Evolutionary conservation across 805 yeast genomes (phyloP).

Genomic region (Babjeviella inositovora): DNA sequence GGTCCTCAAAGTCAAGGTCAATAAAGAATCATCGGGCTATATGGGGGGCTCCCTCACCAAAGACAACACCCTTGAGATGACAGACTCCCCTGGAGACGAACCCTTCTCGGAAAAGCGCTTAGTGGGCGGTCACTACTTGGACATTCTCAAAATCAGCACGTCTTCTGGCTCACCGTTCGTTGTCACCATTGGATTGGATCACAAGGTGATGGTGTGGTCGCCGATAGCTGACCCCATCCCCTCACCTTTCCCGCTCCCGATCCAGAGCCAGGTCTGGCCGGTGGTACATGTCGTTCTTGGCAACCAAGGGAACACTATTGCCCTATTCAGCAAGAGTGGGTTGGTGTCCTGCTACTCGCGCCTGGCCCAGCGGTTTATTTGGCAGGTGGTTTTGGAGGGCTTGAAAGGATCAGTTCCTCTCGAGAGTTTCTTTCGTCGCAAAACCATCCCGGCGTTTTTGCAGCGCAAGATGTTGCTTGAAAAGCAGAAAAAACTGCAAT

Average conservation of each 20-base stretch:
- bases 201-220: slow-evolving; percentile 58
- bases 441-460: slow-evolving; percentile 29
- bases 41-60: too few relatives aligned
- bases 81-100: slow-evolving; percentile 4
- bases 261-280: slow-evolving; percentile 38
- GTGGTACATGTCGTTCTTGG: slow-evolving; percentile 40
- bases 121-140: slow-evolving; percentile 37
- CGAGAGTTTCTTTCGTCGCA: slow-evolving; percentile 45
- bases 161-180: slow-evolving; percentile 46
- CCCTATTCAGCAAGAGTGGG: slow-evolving; percentile 36
- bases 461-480: slow-evolving; percentile 12
- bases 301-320: slow-evolving; percentile 39
- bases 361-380: slow-evolving; percentile 32
- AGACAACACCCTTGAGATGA: too few relatives aligned
- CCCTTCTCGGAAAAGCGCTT: slow-evolving; percentile 18
- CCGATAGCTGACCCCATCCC: slow-evolving; percentile 36
- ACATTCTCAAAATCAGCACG: slow-evolving; percentile 43
- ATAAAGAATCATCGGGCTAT: slow-evolving; percentile 6
- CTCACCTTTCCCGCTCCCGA: slow-evolving; percentile 23
- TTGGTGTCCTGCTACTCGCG: slow-evolving; percentile 48
- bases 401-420: slow-evolving; percentile 20
- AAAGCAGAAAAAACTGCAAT: slow-evolving; percentile 4
- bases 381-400: slow-evolving; percentile 29
- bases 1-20: slow-evolving; percentile 20
- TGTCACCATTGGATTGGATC: slow-evolving; percentile 62